phyloP scores from a whole-genome alignment of 306 rosid genomes.

The Hylodesmum podocarpum region DNA sequence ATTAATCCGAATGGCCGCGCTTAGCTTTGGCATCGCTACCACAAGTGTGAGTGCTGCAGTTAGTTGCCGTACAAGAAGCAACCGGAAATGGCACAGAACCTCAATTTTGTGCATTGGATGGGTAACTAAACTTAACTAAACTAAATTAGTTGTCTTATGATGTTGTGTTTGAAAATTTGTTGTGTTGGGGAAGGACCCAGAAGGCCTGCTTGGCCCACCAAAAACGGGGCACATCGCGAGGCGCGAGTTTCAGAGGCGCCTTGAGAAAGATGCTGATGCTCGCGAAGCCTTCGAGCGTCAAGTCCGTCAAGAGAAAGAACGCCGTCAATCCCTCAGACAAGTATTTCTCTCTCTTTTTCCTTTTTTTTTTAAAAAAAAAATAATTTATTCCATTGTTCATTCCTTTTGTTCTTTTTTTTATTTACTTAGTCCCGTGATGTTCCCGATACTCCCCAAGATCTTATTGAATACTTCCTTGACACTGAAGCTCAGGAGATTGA shows the following conservation, averaged over 20 bases:
- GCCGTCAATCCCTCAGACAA: conserved; percentile 68
- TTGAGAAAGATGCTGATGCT: conserved; percentile 75
- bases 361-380: too few relatives aligned
- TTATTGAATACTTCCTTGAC: conserved; percentile 80
- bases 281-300: conserved; percentile 79
- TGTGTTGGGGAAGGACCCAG: conserved; percentile 70
- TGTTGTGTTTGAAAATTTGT: neutral
- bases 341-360: conserved; percentile 28
- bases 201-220: conserved; percentile 70
- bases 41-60: conserved; percentile 22
- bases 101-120: conserved; percentile 59
- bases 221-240: conserved; percentile 76
- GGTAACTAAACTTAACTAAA: conserved; percentile 44
- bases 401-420: neutral
- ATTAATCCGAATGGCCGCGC: conserved; percentile 59
- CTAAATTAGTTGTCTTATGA: neutral
- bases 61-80: conserved; percentile 14
- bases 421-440: conserved; percentile 53
- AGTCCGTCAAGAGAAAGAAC: conserved; percentile 71
- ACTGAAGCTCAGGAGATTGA: conserved; percentile 93
- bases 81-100: conserved; percentile 12
- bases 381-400: neutral
- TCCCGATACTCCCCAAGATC: conserved; percentile 60
- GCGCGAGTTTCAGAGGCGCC: conserved; percentile 59
- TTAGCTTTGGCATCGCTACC: conserved; percentile 59